These are phyloP conservation scores for Trichoderma lentiforme DNA, from an alignment of 2,329 filamentous ascomycete genomes.

Conservation along the genomic window DNA sequence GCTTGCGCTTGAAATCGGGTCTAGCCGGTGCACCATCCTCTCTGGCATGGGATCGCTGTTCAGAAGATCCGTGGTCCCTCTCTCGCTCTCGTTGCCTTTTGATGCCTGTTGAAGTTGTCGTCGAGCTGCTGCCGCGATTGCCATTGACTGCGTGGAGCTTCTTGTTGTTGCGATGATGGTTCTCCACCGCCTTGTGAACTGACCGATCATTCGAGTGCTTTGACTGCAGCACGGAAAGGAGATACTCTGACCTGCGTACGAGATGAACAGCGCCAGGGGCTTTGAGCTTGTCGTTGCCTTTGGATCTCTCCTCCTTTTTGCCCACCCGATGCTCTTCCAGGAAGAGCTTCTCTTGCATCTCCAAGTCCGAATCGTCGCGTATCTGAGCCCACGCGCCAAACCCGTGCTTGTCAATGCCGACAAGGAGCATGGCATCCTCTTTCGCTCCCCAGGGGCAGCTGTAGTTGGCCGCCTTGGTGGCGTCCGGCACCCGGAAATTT, in stretches of 20 bases:
- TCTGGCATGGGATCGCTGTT: conserved; percentile 49
- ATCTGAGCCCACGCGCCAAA: conserved; percentile 96
- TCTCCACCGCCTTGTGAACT: conserved; percentile 78
- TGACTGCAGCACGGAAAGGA: conserved; percentile 87
- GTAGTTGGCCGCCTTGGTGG: conserved; percentile 88
- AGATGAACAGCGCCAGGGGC: conserved; percentile 97
- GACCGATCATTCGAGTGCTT: conserved; percentile 75
- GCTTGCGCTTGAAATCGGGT: conserved; percentile 59
- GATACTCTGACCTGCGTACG: conserved; percentile 89
- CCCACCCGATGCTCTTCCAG: conserved; percentile 97
- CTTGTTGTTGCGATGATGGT: conserved; percentile 93
- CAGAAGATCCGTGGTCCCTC: conserved; percentile 37
- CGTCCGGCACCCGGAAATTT: conserved; percentile 83
- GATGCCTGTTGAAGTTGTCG: conserved; percentile 57
- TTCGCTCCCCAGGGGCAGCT: conserved; percentile 87
- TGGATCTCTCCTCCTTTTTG: conserved; percentile 88
- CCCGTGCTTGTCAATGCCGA: conserved; percentile 89
- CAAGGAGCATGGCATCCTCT: conserved; percentile 94
- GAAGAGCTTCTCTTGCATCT: conserved; percentile 87
- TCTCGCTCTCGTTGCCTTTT: conserved; percentile 48
- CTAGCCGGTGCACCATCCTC: conserved; percentile 51
- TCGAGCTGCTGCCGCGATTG: conserved; percentile 65
- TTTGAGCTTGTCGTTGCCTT: conserved; percentile 74
- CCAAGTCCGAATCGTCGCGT: conserved; percentile 83
- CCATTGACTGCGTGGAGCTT: conserved; percentile 60